Percentiles rank a stretch among this genome's conserved stretches.
Conservation (phyloP, 2,329 filamentous ascomycete species). For the Fusarium ramigenum region DNA sequence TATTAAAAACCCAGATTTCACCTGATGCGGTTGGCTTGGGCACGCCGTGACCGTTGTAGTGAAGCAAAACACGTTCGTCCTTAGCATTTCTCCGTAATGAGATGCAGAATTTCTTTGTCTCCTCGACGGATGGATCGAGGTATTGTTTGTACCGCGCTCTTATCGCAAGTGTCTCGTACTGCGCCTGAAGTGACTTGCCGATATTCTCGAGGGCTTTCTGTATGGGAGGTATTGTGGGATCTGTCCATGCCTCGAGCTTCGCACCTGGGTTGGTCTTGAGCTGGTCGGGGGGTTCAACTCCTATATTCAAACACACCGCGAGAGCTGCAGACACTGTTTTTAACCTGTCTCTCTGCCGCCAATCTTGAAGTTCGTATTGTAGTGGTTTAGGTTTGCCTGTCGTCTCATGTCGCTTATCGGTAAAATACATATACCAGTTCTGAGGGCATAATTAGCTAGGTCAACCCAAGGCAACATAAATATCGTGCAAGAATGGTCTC, state of each 20-base stretch:
- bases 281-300: conserved; percentile 96
- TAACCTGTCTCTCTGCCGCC: conserved; percentile 95
- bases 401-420: conserved; percentile 96
- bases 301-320: conserved; percentile 95
- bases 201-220: conserved; percentile 93
- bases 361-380: conserved; percentile 79
- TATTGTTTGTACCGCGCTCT: conserved; percentile 98
- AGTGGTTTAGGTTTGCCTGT: conserved; percentile 84
- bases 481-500: neutral
- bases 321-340: conserved; percentile 97
- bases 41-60: conserved; percentile 98
- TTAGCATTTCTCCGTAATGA: conserved; percentile 92
- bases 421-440: conserved; percentile 99
- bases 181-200: conserved; percentile 92
- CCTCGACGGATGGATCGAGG: conserved; percentile 93
- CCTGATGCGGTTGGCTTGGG: conserved; percentile 94
- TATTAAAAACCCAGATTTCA: conserved; percentile 99
- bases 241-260: conserved; percentile 96
- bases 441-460: conserved; percentile 50
- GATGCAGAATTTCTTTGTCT: conserved; percentile 95
- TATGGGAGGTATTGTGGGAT: conserved; percentile 82
- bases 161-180: conserved; percentile 95
- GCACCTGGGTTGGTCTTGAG: conserved; percentile 94
- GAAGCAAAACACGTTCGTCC: conserved; percentile 94
- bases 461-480: neutral